Percentiles rank a stretch among this genome's conserved stretches.
Conservation (phyloP, 179 eudicot genomes). For the Actinidia arguta region DNA sequence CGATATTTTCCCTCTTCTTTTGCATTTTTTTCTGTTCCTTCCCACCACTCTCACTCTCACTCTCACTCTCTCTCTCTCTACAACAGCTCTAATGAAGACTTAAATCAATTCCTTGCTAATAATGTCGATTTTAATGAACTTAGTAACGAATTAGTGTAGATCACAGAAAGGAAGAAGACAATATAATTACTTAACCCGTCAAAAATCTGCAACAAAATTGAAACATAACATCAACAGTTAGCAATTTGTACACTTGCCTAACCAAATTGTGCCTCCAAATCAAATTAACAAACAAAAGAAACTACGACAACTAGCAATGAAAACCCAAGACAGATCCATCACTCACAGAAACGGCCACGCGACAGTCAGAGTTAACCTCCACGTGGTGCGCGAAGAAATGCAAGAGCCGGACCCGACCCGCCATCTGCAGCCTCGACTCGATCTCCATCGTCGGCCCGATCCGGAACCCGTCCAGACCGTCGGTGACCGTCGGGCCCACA, state of each 20-base stretch:
- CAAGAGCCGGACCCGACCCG: conserved; percentile 73
- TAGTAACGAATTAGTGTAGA: background rate
- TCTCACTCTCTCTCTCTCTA: background rate
- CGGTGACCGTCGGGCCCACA: conserved; percentile 46
- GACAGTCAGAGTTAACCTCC: conserved; percentile 50
- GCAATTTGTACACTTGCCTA: conserved; percentile 6
- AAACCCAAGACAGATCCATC: conserved; percentile 87
- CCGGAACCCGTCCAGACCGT: conserved; percentile 50
- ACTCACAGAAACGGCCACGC: conserved; percentile 51
- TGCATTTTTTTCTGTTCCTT: no score
- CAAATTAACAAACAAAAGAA: background rate
- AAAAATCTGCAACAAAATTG: background rate
- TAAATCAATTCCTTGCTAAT: background rate
- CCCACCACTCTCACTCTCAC: no score
- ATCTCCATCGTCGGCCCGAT: conserved; percentile 72
- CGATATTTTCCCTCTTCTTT: no score
- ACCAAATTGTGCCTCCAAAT: background rate
- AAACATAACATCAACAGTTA: no score
- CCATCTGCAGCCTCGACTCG: conserved; percentile 69
- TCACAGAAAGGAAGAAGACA: background rate
- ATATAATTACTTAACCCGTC: background rate
- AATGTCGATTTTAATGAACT: background rate
- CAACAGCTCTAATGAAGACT: background rate
- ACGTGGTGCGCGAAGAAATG: conserved; percentile 68
- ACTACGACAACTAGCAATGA: conserved; percentile 53